Base-by-base conservation (phyloP, 805 yeast genomes). In the Lachancea cidri region DNA sequence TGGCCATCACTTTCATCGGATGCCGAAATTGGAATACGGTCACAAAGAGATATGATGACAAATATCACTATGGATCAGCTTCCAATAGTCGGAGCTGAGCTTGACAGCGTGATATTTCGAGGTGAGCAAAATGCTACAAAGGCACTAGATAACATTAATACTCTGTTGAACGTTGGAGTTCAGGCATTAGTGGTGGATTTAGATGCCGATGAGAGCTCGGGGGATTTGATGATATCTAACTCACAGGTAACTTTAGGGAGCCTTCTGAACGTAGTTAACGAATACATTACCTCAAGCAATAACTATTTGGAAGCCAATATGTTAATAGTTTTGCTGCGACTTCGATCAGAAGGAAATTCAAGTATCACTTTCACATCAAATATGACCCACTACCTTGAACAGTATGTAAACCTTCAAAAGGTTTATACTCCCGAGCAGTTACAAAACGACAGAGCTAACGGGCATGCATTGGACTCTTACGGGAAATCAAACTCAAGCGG, bases 131-230 rank as follows among this genome's bases (percentile, higher is more conserved):
- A 69, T 35, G 62, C 59, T 6, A 30, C 57, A 0, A 48, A 53
- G 1, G 50, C 73, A 0, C 37, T 73, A 8, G 19, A 36, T 1
- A 42, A 46, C 1, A 48, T 73, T 2, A 39, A 50, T 4, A 41
- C 47, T 0, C 36, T 77, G 15, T 48, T 81, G 33, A 50, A 57
- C 29, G 58, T 59, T 2, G 84, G 84, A 0, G 61, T 71, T 1
- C 72, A 70, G 39, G 57, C 69, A 0, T 55, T 78, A n/a, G 59
- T 65, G 40, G 38, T 80, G 3, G 85, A 83, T 52, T 41, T 81
- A 19, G 80, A 79, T 55, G 74, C 77, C 69, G 76, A 74, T 50
- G 75, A 73, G 37, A 50, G 61, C 32, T 60, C 68, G 3, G 52
- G 62, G 30, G 59, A 68, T 3, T 56, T 47, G 54, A 38, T 22